These are phyloP conservation scores for Leccinum longicurvipes DNA, from an alignment of 768 basidiomycete species.

Conservation along the genomic window DNA sequence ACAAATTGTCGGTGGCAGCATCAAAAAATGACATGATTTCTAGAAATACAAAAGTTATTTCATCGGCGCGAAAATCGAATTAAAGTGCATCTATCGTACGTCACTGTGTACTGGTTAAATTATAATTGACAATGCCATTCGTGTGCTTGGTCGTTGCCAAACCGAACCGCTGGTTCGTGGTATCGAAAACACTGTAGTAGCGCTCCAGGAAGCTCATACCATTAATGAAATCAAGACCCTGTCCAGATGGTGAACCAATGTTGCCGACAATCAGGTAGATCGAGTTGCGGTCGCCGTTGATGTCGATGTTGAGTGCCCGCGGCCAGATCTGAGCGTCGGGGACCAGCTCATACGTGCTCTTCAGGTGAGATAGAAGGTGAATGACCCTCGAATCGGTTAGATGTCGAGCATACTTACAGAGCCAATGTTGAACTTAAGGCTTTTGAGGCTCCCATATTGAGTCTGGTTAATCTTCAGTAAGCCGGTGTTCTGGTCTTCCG, in stretches of 20 bases:
- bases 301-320: constrained; percentile 39
- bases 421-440: constrained; percentile 53
- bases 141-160: constrained; percentile 37
- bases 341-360: constrained; percentile 36
- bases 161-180: constrained; percentile 36
- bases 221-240: constrained; percentile 56
- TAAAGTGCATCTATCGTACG: not conserved
- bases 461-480: constrained; percentile 49
- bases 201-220: constrained; percentile 55
- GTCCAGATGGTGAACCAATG: constrained; percentile 38
- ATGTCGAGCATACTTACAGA: constrained; percentile 35
- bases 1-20: not conserved
- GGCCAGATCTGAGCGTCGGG: constrained; percentile 44
- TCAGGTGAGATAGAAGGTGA: not conserved
- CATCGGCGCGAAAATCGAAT: not conserved
- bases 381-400: not conserved
- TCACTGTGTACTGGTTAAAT: not conserved
- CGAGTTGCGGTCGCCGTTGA: constrained; percentile 35
- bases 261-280: constrained; percentile 39
- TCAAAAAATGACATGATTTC: not conserved
- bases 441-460: constrained; percentile 51
- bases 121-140: not conserved
- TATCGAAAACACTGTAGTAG: constrained; percentile 51
- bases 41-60: not conserved
- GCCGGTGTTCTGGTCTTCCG: constrained; percentile 34